Percentiles rank a stretch among this genome's conserved stretches.
Evolutionary conservation across 1,139 yeast genomes (phyloP).

Genomic region (Hemisphaericaspora lyxosophila): DNA sequence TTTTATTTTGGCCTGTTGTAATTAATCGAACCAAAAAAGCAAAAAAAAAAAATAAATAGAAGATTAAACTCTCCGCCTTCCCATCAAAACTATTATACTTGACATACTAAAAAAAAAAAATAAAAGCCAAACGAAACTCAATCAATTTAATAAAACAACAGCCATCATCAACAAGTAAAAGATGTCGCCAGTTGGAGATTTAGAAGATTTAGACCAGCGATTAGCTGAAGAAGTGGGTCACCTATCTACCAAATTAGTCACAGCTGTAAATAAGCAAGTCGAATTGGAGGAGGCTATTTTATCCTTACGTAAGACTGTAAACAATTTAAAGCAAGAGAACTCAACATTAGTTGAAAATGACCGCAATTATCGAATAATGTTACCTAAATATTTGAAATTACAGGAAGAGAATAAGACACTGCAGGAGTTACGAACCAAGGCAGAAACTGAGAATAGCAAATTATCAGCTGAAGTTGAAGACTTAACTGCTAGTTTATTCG

Average conservation of each 20-base stretch:
- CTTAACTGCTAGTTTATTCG: constrained; percentile 69
- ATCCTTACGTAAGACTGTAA: constrained; percentile 34
- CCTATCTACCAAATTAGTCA: constrained; percentile 59
- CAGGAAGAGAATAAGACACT: constrained; percentile 35
- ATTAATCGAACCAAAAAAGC: too few species aligned
- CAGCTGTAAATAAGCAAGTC: constrained; percentile 60
- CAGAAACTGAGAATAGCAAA: constrained; percentile 58
- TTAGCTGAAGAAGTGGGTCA: constrained; percentile 56
- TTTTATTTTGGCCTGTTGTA: too few species aligned
- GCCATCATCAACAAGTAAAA: neutral
- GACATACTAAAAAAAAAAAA: too few species aligned
- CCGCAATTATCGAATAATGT: constrained; percentile 29
- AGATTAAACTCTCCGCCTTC: too few species aligned
- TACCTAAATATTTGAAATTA: constrained; percentile 30
- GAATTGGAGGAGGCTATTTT: constrained; percentile 47
- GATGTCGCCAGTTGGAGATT: neutral
- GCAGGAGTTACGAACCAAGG: constrained; percentile 32
- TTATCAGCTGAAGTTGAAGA: constrained; percentile 75
- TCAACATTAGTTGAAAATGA: constrained; percentile 19
- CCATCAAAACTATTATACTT: too few species aligned
- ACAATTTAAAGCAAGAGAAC: constrained; percentile 22
- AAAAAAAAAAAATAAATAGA: too few species aligned
- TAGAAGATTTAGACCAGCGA: constrained; percentile 28
- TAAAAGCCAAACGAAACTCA: too few species aligned
- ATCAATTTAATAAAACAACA: too few species aligned